Percentiles rank a stretch among this genome's conserved stretches.
These are phyloP conservation scores for Pseudonitzschia multiseries DNA, from an alignment of 108 stramenopile genomes.

Conservation along the genomic window DNA sequence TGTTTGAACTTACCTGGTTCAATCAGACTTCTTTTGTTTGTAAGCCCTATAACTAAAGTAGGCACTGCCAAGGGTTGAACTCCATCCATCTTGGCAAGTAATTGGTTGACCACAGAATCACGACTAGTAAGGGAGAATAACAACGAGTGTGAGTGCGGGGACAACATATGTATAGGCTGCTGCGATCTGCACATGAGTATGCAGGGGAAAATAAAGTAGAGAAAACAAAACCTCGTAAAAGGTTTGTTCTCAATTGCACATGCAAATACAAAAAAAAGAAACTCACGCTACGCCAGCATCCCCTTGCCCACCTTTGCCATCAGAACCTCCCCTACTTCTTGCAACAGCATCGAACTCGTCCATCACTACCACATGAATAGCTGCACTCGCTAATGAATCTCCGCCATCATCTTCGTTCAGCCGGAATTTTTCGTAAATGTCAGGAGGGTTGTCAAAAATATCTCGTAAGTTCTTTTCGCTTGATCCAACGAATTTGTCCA, in stretches of 20 bases:
- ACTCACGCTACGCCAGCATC: conserved; percentile 87
- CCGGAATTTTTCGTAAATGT: conserved; percentile 64
- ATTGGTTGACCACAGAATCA: conserved; percentile 91
- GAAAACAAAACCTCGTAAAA: neutral
- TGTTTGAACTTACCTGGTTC: conserved; percentile 52
- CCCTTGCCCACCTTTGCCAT: conserved; percentile 74
- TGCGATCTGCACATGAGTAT: neutral
- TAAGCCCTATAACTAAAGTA: conserved; percentile 90
- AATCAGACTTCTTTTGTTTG: conserved; percentile 89
- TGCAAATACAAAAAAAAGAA: conserved; percentile 58
- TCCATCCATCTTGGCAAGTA: conserved; percentile 95
- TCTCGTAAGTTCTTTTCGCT: conserved; percentile 80
- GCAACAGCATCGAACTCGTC: conserved; percentile 97
- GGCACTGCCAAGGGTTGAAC: conserved; percentile 82
- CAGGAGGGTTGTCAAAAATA: conserved; percentile 83
- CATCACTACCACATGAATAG: conserved; percentile 63
- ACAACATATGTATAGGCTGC: neutral
- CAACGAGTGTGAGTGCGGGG: neutral
- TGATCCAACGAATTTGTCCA: conserved; percentile 88
- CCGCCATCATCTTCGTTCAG: conserved; percentile 57
- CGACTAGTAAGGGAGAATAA: neutral
- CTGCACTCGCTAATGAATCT: conserved; percentile 43
- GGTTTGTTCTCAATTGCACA: conserved; percentile 20
- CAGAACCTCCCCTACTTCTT: conserved; percentile 66
- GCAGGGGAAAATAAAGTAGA: neutral